Evolutionary conservation across 1,284 basidiomycete genomes (phyloP).

Genomic region (Tilletia indica): DNA sequence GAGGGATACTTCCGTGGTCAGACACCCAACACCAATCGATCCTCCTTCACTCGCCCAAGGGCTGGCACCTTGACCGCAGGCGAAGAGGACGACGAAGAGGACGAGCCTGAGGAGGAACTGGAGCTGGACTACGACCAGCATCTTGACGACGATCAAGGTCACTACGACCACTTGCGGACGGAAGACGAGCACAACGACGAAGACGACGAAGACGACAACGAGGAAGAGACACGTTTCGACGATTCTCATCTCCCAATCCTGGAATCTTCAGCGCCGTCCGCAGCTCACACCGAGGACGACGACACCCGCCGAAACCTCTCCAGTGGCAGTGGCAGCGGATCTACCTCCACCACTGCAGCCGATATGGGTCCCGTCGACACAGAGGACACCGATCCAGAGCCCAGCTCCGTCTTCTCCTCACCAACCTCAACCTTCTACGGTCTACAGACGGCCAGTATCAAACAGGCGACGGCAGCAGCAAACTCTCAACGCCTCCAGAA

Average conservation of each 20-base stretch:
- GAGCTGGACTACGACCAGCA: too few species aligned
- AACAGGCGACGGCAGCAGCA: background rate
- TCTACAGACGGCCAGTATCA: background rate
- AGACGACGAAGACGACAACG: too few species aligned
- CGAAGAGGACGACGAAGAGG: background rate
- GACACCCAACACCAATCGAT: background rate
- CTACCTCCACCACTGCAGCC: background rate
- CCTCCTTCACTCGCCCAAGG: background rate
- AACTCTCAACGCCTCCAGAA: background rate
- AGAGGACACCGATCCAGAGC: background rate
- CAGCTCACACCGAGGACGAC: background rate
- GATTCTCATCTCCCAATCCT: too few species aligned
- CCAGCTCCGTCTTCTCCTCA: conserved; percentile 7
- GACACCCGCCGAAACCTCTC: background rate
- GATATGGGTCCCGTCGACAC: background rate
- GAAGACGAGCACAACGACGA: background rate
- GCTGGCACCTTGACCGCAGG: background rate
- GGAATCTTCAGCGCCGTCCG: background rate
- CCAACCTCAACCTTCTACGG: conserved; percentile 1
- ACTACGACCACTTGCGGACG: background rate
- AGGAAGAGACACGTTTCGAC: too few species aligned
- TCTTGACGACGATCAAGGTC: too few species aligned
- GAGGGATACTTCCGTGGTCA: too few species aligned
- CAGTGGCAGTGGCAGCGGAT: background rate
- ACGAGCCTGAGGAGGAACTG: background rate